Evolutionary conservation across 148 eudicot species (phyloP).

Genomic region (Rhododendron vialii): DNA sequence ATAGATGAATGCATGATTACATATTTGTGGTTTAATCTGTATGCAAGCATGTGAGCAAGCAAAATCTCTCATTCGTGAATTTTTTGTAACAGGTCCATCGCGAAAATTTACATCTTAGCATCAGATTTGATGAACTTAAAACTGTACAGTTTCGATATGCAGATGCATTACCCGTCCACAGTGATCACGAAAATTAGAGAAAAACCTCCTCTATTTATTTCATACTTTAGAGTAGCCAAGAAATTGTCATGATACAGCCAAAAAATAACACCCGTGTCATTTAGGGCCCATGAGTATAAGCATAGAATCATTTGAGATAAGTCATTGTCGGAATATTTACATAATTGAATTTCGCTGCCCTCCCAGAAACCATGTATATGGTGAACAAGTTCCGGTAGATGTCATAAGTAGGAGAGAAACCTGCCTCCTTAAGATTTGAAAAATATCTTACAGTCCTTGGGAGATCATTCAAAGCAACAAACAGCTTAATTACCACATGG

Average conservation of each 20-base stretch:
- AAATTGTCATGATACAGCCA: not conserved
- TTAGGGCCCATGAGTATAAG: not conserved
- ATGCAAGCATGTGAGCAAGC: too few species aligned
- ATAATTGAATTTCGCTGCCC: constrained; percentile 47
- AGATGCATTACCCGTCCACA: not conserved
- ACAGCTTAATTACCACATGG: constrained; percentile 67
- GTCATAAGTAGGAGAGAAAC: constrained; percentile 73
- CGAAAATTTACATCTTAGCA: not conserved
- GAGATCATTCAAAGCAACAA: constrained; percentile 73
- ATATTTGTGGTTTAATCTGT: not conserved
- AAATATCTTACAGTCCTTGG: constrained; percentile 69
- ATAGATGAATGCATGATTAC: too few species aligned
- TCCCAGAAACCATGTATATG: constrained; percentile 53
- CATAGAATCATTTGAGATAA: not conserved
- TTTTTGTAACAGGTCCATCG: not conserved
- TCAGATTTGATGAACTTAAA: not conserved
- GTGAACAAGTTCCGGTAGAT: constrained; percentile 53
- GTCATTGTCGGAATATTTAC: not conserved
- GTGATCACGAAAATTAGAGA: not conserved
- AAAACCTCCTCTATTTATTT: not conserved
- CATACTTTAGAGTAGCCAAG: not conserved
- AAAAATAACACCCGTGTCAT: not conserved
- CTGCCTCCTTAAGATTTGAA: constrained; percentile 75
- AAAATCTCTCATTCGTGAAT: not conserved
- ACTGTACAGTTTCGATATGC: not conserved